phyloP scores from a whole-genome alignment of 306 rosid genomes.

The Cucurbita moschata region DNA sequence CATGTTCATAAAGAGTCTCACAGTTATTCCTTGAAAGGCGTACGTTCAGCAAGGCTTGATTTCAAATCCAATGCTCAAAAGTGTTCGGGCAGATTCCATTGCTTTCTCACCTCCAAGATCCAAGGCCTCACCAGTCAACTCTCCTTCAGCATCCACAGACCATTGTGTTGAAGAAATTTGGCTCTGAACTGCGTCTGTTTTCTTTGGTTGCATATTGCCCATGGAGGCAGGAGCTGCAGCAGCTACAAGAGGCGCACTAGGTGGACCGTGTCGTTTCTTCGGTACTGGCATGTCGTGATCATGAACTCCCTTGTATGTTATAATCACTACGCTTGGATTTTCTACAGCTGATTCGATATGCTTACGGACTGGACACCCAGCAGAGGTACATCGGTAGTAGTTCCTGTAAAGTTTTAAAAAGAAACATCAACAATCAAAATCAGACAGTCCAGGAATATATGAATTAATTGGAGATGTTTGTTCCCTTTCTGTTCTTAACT shows the following conservation, averaged over 20 bases:
- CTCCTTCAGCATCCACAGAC: slow-evolving; percentile 87
- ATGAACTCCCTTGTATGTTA: slow-evolving; percentile 87
- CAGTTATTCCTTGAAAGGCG: not conserved
- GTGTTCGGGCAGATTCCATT: slow-evolving; percentile 91
- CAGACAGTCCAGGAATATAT: not conserved
- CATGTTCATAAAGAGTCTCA: slow-evolving; percentile 3
- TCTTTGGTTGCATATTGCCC: slow-evolving; percentile 34
- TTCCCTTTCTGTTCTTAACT: not conserved
- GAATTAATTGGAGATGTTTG: not conserved
- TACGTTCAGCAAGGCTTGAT: slow-evolving; percentile 80
- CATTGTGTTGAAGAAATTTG: slow-evolving; percentile 41
- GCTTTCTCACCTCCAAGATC: slow-evolving; percentile 98
- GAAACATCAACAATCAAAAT: not conserved
- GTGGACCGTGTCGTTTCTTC: slow-evolving; percentile 80
- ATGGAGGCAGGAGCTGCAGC: slow-evolving; percentile 69
- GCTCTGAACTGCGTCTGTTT: slow-evolving; percentile 22
- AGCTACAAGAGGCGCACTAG: slow-evolving; percentile 69
- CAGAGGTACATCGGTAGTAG: slow-evolving; percentile 98
- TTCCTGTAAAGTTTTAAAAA: slow-evolving; percentile 34
- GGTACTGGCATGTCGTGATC: slow-evolving; percentile 96
- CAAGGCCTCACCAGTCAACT: slow-evolving; percentile 77
- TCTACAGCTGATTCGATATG: slow-evolving; percentile 75
- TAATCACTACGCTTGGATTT: slow-evolving; percentile 48
- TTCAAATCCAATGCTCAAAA: slow-evolving; percentile 95
- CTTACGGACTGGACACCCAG: slow-evolving; percentile 95